Base-by-base conservation (phyloP, 2,329 filamentous ascomycete genomes). In the Parascedosporium putredinis region DNA sequence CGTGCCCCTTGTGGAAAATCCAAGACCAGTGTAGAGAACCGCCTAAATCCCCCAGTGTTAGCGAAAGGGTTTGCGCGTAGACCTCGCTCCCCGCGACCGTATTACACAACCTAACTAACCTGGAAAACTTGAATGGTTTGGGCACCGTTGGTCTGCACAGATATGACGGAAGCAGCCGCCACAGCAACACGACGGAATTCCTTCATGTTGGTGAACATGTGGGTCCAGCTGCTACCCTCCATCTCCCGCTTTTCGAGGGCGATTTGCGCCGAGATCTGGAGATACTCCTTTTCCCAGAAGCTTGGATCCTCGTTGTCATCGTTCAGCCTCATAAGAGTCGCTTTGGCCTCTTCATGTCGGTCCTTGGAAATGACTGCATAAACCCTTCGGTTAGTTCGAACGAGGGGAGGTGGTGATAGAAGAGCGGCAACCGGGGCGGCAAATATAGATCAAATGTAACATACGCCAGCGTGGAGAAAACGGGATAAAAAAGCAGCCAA, bases 401-500 rank as follows among this genome's bases (percentile, higher is more conserved):
- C n/a, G n/a, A n/a, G n/a, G n/a, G n/a, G n/a, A n/a, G n/a, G n/a
- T n/a, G n/a, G n/a, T n/a, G n/a, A n/a, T n/a, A n/a, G n/a, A n/a
- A n/a, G n/a, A n/a, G n/a, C n/a, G n/a, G n/a, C n/a, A n/a, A n/a
- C n/a, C n/a, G n/a, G n/a, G n/a, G n/a, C n/a, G n/a, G n/a, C n/a
- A n/a, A n/a, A n/a, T n/a, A n/a, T n/a, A n/a, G n/a, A n/a, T n/a
- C n/a, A n/a, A n/a, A n/a, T n/a, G n/a, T n/a, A n/a, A n/a, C n/a
- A n/a, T 53, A 55, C 54, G 45, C 58, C 55, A 61, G 7, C 59
- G 53, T 2, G 59, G 59, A 6, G 59, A 61, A 40, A 57, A 58
- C 2, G 59, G 59, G 12, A 59, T 24, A 20, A 57, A 55, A 14
- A 59, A 50, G 16, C 53, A 51, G 36, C 56, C 47, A 29, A 57